Evolutionary conservation across 768 basidiomycete genomes (phyloP).

Genomic region (Tricholoma terreum): DNA sequence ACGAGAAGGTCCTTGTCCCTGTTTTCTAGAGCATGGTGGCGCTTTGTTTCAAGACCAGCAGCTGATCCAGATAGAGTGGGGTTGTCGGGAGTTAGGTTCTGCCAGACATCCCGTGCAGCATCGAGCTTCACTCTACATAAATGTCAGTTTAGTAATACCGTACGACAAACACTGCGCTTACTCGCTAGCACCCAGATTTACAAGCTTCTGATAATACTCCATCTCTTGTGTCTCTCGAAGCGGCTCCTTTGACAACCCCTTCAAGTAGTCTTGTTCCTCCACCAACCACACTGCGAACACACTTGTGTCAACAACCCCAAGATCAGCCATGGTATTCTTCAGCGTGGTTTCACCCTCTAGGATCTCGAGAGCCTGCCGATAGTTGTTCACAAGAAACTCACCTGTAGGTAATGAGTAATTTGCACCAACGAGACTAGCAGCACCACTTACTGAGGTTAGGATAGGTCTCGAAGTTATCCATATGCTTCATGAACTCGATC

Average conservation of each 20-base stretch:
- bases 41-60: background rate
- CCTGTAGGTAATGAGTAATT: background rate
- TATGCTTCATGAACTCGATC: constrained; percentile 10
- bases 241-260: constrained; percentile 1
- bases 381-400: background rate
- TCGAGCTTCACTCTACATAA: background rate
- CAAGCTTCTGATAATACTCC: background rate
- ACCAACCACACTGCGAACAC: background rate
- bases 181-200: background rate
- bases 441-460: constrained; percentile 6
- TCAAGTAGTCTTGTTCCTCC: background rate
- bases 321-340: background rate
- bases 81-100: background rate
- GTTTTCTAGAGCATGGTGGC: background rate
- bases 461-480: constrained; percentile 6
- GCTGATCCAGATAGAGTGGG: background rate
- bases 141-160: background rate
- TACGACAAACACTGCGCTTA: background rate
- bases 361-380: background rate
- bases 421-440: background rate
- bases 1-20: background rate
- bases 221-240: constrained; percentile 1
- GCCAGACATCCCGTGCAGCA: background rate
- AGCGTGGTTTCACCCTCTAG: background rate
- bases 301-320: background rate